These are phyloP conservation scores for Physcomitrium patens DNA, from an alignment of 225 moss, liverwort and hornwort genomes.

Conservation along the genomic window DNA sequence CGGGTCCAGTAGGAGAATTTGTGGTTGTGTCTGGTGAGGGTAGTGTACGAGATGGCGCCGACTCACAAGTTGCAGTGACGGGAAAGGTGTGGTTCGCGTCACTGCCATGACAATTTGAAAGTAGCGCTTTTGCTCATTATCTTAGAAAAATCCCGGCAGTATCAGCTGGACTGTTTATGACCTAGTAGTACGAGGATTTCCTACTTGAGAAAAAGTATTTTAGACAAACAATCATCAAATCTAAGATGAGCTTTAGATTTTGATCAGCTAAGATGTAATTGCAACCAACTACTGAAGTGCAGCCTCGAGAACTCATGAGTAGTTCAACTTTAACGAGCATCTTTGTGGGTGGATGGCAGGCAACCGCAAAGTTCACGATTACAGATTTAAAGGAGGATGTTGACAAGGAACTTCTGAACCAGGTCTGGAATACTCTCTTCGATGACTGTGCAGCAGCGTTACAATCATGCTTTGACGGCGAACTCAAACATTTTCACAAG, in stretches of 20 bases:
- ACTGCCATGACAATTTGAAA: constrained; percentile 22
- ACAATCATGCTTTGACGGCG: constrained; percentile 89
- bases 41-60: constrained; percentile 31
- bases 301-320: constrained; percentile 13
- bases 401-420: constrained; percentile 56
- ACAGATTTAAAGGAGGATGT: constrained; percentile 48
- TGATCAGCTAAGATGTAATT: neutral
- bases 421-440: constrained; percentile 77
- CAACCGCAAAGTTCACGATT: constrained; percentile 40
- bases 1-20: constrained; percentile 40
- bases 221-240: constrained; percentile 15
- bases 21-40: constrained; percentile 42
- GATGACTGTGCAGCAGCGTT: constrained; percentile 89
- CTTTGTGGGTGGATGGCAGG: constrained; percentile 41
- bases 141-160: constrained; percentile 1
- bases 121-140: constrained; percentile 17
- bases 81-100: constrained; percentile 44
- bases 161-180: constrained; percentile 17
- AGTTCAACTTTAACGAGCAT: constrained; percentile 27
- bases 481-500: constrained; percentile 98
- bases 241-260: constrained; percentile 16
- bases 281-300: constrained; percentile 27
- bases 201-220: constrained; percentile 14
- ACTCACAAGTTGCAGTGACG: constrained; percentile 32
- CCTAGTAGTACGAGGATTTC: neutral